Conservation (phyloP, 495 filamentous ascomycete species). For the Penicillium mononematosum region DNA sequence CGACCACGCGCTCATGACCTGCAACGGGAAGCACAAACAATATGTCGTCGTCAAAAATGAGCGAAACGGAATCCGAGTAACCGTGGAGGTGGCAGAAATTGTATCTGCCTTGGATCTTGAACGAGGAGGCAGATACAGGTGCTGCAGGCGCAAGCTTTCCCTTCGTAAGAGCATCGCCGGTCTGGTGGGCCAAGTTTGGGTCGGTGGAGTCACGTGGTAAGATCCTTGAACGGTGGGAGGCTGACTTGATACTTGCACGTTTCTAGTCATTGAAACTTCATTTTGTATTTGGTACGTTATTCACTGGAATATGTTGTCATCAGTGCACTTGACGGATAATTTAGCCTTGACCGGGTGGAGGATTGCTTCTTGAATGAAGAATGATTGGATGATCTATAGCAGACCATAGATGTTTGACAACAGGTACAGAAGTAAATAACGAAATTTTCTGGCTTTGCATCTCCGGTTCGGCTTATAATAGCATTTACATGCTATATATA, state of each 20-base stretch:
- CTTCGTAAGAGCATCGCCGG: slow-evolving; percentile 13
- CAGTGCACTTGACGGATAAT: no score
- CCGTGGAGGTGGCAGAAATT: slow-evolving; percentile 8
- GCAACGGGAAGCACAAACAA: slow-evolving; percentile 6
- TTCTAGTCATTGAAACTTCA: not conserved
- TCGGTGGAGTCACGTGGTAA: slow-evolving; percentile 10
- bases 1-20: slow-evolving; percentile 26
- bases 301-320: not conserved
- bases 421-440: no score
- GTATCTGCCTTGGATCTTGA: slow-evolving; percentile 16
- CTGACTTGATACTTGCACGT: not conserved
- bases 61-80: not conserved
- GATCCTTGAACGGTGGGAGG: not conserved
- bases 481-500: not conserved
- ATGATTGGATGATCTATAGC: not conserved
- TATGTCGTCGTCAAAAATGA: slow-evolving; percentile 6
- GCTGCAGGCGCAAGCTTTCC: slow-evolving; percentile 16
- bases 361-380: not conserved
- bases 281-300: not conserved
- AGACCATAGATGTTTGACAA: not conserved
- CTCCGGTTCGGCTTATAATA: not conserved
- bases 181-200: slow-evolving; percentile 12
- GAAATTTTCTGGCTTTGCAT: not conserved
- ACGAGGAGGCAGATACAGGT: slow-evolving; percentile 19
- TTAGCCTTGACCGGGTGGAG: not conserved